phyloP scores from a whole-genome alignment of 2,329 filamentous ascomycete genomes.

The Pyrenochaeta sp. region DNA sequence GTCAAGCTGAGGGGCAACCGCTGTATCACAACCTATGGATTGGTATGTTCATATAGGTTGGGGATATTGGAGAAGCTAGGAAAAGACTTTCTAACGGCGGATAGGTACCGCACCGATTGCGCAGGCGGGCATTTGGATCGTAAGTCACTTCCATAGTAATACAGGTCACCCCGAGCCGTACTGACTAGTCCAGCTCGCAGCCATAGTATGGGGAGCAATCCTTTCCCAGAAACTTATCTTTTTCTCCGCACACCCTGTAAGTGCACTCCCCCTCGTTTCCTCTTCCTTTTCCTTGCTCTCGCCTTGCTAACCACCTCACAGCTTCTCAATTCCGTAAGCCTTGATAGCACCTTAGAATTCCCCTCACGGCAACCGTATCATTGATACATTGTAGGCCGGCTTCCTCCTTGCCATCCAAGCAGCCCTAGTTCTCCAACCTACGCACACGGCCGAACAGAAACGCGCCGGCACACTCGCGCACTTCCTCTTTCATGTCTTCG shows the following conservation, averaged over 20 bases:
- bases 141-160: conserved; percentile 45
- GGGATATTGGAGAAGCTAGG: not conserved
- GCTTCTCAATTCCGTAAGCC: conserved; percentile 61
- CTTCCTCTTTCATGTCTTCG: conserved; percentile 72
- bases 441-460: conserved; percentile 79
- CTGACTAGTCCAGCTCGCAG: conserved; percentile 63
- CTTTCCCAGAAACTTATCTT: conserved; percentile 76
- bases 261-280: conserved; percentile 37
- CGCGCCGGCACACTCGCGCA: conserved; percentile 69
- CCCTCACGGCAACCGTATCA: conserved; percentile 22
- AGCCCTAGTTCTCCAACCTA: conserved; percentile 87
- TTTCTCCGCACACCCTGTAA: conserved; percentile 88
- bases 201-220: conserved; percentile 80
- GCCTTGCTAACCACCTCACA: conserved; percentile 31
- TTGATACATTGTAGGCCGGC: conserved; percentile 58
- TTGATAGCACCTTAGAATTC: conserved; percentile 12
- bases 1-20: conserved; percentile 70
- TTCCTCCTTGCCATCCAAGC: conserved; percentile 80
- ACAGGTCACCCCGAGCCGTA: not conserved
- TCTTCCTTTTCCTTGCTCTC: not conserved
- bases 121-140: conserved; percentile 78
- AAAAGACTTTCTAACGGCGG: not conserved
- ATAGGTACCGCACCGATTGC: conserved; percentile 82
- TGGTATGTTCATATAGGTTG: conserved; percentile 62
- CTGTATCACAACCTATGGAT: conserved; percentile 76